Percentiles rank a stretch among this genome's conserved stretches.
Evolutionary conservation across 2,329 filamentous ascomycete species (phyloP).

Genomic region (Penicillium sp.): DNA sequence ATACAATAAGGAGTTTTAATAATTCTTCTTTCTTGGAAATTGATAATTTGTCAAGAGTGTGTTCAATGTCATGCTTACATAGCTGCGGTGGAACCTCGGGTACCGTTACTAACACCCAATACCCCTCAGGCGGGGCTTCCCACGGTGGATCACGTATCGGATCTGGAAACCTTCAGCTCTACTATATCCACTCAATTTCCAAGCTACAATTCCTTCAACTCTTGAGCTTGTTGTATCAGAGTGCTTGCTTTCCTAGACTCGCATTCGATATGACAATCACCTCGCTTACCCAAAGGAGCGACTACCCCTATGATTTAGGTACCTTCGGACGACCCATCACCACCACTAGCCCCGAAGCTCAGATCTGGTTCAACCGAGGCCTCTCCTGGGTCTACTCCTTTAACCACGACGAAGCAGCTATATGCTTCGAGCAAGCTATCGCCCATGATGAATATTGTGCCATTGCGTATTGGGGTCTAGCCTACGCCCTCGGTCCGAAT

Average conservation of each 20-base stretch:
- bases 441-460: constrained; percentile 34
- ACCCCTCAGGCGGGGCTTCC: not conserved
- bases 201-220: not conserved
- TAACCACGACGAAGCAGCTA: constrained; percentile 41
- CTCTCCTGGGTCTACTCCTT: constrained; percentile 41
- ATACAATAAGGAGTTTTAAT: not conserved
- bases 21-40: too few species aligned
- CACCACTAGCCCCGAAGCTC: constrained; percentile 31
- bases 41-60: not conserved
- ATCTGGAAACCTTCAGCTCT: not conserved
- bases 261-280: constrained; percentile 6
- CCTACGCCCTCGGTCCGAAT: constrained; percentile 72
- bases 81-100: not conserved
- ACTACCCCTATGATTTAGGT: constrained; percentile 20
- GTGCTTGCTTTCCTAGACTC: not conserved
- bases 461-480: constrained; percentile 44
- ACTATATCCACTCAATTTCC: not conserved
- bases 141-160: not conserved
- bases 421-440: constrained; percentile 40
- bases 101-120: not conserved
- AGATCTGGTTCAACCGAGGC: constrained; percentile 42
- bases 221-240: not conserved
- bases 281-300: not conserved
- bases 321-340: constrained; percentile 36
- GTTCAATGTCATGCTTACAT: not conserved